Evolutionary conservation across 768 basidiomycete species (phyloP), one percentile per base, ranked within the genome.

Genomic region (Kwoniella mangroviensis): DNA sequence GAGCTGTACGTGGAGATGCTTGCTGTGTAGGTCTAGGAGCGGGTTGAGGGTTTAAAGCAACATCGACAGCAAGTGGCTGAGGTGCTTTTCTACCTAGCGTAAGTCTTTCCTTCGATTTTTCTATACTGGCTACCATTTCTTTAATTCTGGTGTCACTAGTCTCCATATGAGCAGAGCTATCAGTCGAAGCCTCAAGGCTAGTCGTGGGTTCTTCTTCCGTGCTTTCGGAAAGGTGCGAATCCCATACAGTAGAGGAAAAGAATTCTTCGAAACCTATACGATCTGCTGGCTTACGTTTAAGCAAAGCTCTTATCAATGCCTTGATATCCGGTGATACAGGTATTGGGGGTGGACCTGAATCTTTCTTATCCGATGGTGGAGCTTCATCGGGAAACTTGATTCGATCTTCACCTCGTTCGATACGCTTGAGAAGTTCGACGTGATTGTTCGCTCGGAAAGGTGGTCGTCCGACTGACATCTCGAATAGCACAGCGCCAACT

Each of bases 371-470:
- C 58, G 86, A 85, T n/a, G 85, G 82, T 3, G 89, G 86, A 59
- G 92, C 92, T 79, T 98, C 95, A 78, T 98, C 96, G 0, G 96
- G 96, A 73, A 98, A 99, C 83, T 90, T 92, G 79, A 97, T 89
- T 55, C 79, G 72, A 40, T 91, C 92, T 80, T 92, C 92, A n/a
- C 92, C 89, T 52, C 88, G 87, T 80, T 97, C 95, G 68, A 98
- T 98, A 87, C 88, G 92, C 86, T 92, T 92, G 54, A 97, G 85
- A 10, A 99, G 87, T 77, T 98, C 97, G 76, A 98, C 91, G 81
- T 98, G 96, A 79, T 98, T 99, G 83, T 90, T 89, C 0, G 97
- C 97, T 17, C 95, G 90, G 83, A 95, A 99, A 0, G 97, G 97
- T 1, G 97, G 92, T 75, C 89, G 90, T 2, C 95, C 97, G 41